Base-by-base conservation (phyloP, 176 grass and related monocot genomes). In the Ampelocalamus luodianensis region DNA sequence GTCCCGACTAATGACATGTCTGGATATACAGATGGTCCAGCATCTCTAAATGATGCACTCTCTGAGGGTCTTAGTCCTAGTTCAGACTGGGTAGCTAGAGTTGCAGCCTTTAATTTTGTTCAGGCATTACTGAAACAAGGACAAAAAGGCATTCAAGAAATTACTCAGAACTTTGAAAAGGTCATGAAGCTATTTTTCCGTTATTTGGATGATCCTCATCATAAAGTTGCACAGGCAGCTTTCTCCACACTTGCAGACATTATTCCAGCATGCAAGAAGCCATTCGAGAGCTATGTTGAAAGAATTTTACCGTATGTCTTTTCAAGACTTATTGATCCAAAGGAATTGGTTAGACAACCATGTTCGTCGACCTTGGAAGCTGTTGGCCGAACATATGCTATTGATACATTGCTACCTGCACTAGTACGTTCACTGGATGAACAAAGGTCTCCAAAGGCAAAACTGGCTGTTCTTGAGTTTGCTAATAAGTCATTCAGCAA, bases 161-260 rank as follows among this genome's bases (percentile, higher is more conserved):
- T 97, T 80, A 89, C 81, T 22, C 92, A 92, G 78, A 92, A 86
- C 83, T 94, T 97, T 85, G 95, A 94, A 76, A 97, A 97, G 78
- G 84, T 97, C 56, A 92, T 97, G 92, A 97, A 91, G 75, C 67
- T 97, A 67, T 94, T 94, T 87, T 92, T 94, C 70, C 83, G 84
- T 72, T 85, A 94, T 85, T 90, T 97, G 89, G 95, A 97, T 59
- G 95, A 97, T 92, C 83, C 95, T 74, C 95, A 97, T 91, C 91
- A 97, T 44, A 97, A 97, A 87, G 92, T 97, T 83, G 90, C 95
- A 45, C 92, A 94, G 75, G 92, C 95, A 50, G 89, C 86, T 86
- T 90, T 97, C 55, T 90, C 95, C 46, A 92, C 95, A 22, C 95
- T 97, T 63, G 86, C 92, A 83, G 90, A 97, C 72, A 91, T 94